Percentiles rank a stretch among this genome's conserved stretches.
These are phyloP conservation scores for Ulmus americana DNA, from an alignment of 331 rosid species.

Conservation along the genomic window DNA sequence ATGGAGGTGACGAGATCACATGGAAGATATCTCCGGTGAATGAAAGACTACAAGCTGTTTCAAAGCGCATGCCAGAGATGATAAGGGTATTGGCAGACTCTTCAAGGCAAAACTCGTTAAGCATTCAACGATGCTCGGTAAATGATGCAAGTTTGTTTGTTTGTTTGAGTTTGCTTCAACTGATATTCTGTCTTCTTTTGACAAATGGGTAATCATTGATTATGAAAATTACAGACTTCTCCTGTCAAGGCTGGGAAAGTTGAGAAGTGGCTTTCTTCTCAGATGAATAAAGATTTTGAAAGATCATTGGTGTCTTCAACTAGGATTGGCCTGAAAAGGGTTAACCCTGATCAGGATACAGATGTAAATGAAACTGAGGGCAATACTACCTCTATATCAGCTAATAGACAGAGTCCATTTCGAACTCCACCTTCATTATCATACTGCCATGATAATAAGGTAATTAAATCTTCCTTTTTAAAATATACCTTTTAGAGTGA, in stretches of 20 bases:
- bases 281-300: slow-evolving; percentile 34
- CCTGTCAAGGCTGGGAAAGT: slow-evolving; percentile 33
- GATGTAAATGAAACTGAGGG: slow-evolving; percentile 23
- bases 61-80: slow-evolving; percentile 60
- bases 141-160: slow-evolving; percentile 42
- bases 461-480: slow-evolving; percentile 24
- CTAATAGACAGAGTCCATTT: slow-evolving; percentile 62
- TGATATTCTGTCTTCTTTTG: slow-evolving; percentile 8
- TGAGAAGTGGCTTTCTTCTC: slow-evolving; percentile 41
- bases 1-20: slow-evolving; percentile 70
- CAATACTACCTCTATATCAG: slow-evolving; percentile 26
- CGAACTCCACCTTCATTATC: slow-evolving; percentile 82
- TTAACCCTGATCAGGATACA: slow-evolving; percentile 32
- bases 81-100: slow-evolving; percentile 70
- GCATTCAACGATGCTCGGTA: slow-evolving; percentile 40
- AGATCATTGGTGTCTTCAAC: slow-evolving; percentile 35
- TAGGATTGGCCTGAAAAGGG: slow-evolving; percentile 48
- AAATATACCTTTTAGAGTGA: not conserved
- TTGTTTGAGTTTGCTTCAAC: not conserved
- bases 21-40: slow-evolving; percentile 94
- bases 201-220: slow-evolving; percentile 22
- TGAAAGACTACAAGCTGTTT: slow-evolving; percentile 73
- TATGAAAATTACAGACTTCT: slow-evolving; percentile 39
- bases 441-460: slow-evolving; percentile 55
- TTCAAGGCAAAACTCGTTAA: slow-evolving; percentile 51